Conservation (phyloP, 2,329 filamentous ascomycete genomes). For the Aurifilum marmelostoma region DNA sequence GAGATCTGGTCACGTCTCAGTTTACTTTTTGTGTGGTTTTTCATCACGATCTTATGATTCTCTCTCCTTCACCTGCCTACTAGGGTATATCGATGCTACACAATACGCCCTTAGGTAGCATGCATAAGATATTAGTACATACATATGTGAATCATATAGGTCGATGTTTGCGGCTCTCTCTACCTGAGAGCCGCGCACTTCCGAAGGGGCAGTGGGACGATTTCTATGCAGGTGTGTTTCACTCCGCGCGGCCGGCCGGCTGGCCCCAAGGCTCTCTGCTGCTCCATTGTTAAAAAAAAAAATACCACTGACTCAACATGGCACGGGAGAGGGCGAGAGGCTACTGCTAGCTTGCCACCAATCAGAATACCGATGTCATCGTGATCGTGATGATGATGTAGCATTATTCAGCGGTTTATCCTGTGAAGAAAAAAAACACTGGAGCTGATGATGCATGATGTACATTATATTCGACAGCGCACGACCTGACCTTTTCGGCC, state of each 20-base stretch:
- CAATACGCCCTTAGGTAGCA: background rate
- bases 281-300: background rate
- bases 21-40: background rate
- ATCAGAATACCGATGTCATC: background rate
- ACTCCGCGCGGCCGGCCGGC: background rate
- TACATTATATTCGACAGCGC: background rate
- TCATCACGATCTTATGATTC: background rate
- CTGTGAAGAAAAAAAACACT: background rate
- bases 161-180: background rate
- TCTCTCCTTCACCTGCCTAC: background rate
- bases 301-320: background rate
- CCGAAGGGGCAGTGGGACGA: background rate
- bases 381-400: background rate
- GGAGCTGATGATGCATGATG: background rate
- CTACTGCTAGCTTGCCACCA: background rate
- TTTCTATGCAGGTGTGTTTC: background rate
- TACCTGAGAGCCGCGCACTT: background rate
- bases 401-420: background rate
- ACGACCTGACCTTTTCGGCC: background rate
- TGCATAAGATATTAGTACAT: background rate
- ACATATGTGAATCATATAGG: background rate
- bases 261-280: no score
- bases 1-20: conserved; percentile 1
- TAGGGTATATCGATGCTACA: background rate
- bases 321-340: background rate